phyloP scores from a whole-genome alignment of 139 green algal genomes.

The Chlamydomonas sp. region DNA sequence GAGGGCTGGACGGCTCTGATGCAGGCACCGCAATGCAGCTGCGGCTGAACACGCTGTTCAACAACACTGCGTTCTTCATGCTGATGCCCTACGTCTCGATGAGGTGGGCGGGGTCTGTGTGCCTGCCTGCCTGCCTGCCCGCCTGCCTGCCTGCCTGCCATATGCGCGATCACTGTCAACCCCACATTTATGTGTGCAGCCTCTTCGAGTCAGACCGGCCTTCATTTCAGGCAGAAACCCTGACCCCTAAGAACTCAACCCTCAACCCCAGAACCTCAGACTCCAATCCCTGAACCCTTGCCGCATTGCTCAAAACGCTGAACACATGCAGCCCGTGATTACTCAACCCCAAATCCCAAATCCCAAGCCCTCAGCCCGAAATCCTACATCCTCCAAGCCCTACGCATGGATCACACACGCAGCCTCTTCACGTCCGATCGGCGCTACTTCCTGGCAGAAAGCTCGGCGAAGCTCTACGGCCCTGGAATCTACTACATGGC shows the following conservation, averaged over 20 bases:
- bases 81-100: conserved; percentile 63
- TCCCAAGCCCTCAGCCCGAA: too few relatives aligned
- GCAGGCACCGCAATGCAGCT: conserved; percentile 6
- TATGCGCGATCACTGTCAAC: too few relatives aligned
- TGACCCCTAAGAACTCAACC: background rate
- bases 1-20: background rate
- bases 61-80: conserved; percentile 46
- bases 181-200: too few relatives aligned
- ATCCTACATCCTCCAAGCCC: too few relatives aligned
- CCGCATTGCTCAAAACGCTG: background rate
- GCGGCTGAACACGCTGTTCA: conserved; percentile 52
- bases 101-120: conserved; percentile 21
- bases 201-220: too few relatives aligned
- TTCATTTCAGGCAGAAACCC: too few relatives aligned
- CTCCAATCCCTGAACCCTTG: conserved; percentile 4
- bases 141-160: too few relatives aligned
- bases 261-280: too few relatives aligned
- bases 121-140: background rate
- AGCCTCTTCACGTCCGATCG: conserved; percentile 4
- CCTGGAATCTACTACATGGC: conserved; percentile 51
- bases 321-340: background rate
- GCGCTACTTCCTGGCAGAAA: conserved; percentile 52
- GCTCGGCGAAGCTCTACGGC: conserved; percentile 41
- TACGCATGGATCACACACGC: conserved; percentile 1
- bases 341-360: too few relatives aligned